Conservation (phyloP, 495 filamentous ascomycete genomes). For the Usnea hakonensis region DNA sequence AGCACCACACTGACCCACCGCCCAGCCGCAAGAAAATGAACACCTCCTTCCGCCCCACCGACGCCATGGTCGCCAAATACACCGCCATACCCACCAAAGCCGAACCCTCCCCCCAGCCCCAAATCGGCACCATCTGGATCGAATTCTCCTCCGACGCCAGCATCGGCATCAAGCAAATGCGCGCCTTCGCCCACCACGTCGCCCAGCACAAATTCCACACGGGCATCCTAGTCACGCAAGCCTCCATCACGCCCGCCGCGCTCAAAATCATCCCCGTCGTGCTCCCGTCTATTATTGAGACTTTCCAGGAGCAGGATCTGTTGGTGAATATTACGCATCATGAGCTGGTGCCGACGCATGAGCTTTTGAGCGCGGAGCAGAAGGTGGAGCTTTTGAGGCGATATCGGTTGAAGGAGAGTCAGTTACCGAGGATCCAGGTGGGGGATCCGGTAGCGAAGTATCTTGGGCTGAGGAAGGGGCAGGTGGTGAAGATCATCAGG, state of each 20-base stretch:
- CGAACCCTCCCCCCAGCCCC: slow-evolving; percentile 56
- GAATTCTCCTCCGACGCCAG: slow-evolving; percentile 73
- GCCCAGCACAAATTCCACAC: slow-evolving; percentile 69
- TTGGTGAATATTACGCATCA: slow-evolving; percentile 98
- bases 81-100: slow-evolving; percentile 53
- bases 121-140: slow-evolving; percentile 85
- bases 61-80: slow-evolving; percentile 77
- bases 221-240: slow-evolving; percentile 78
- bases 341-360: slow-evolving; percentile 91
- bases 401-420: slow-evolving; percentile 94
- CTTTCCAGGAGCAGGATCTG: slow-evolving; percentile 90
- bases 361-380: slow-evolving; percentile 83
- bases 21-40: slow-evolving; percentile 71
- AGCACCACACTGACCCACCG: slow-evolving; percentile 24
- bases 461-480: slow-evolving; percentile 80
- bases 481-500: slow-evolving; percentile 97
- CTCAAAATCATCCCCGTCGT: slow-evolving; percentile 73
- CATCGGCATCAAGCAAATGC: slow-evolving; percentile 87
- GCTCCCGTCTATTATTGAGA: slow-evolving; percentile 71
- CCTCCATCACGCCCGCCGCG: slow-evolving; percentile 74
- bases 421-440: slow-evolving; percentile 84
- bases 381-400: slow-evolving; percentile 73
- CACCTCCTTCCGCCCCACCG: slow-evolving; percentile 75
- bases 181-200: slow-evolving; percentile 76
- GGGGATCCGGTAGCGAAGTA: slow-evolving; percentile 91